Evolutionary conservation across 2,329 filamentous ascomycete genomes (phyloP).

Genomic region (Stemphylium beticola): DNA sequence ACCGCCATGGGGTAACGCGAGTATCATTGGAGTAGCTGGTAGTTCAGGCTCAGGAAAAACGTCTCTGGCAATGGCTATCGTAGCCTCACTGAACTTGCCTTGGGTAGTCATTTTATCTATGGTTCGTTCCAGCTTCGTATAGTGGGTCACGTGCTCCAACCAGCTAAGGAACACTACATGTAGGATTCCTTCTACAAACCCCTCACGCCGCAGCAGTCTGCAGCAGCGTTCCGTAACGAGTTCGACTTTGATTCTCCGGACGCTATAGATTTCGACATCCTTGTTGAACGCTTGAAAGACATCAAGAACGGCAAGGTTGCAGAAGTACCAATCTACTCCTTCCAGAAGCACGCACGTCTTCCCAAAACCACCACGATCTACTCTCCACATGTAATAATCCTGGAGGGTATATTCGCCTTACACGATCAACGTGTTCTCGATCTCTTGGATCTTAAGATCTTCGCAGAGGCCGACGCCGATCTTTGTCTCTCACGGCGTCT

Average conservation of each 20-base stretch:
- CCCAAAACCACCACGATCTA: conserved; percentile 86
- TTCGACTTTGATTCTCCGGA: conserved; percentile 96
- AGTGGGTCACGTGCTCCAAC: conserved; percentile 33
- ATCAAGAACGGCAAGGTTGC: conserved; percentile 89
- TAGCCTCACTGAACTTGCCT: conserved; percentile 85
- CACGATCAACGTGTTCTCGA: conserved; percentile 87
- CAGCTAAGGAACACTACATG: conserved; percentile 21
- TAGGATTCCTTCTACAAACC: conserved; percentile 98
- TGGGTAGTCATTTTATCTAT: conserved; percentile 99
- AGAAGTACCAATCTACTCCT: conserved; percentile 94
- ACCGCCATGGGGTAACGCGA: conserved; percentile 94
- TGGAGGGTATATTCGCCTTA: conserved; percentile 95
- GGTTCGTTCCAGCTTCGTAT: conserved; percentile 58
- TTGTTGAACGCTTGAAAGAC: conserved; percentile 79
- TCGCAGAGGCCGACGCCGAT: conserved; percentile 94
- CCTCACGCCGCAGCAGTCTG: conserved; percentile 77
- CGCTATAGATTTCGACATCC: conserved; percentile 90
- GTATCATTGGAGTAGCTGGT: conserved; percentile 94
- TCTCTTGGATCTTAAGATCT: conserved; percentile 92
- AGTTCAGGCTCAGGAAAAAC: conserved; percentile 97
- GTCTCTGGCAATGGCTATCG: conserved; percentile 88
- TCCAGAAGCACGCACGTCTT: conserved; percentile 84
- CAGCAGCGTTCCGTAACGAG: conserved; percentile 83
- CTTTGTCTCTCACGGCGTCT: conserved; percentile 77
- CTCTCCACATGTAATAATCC: conserved; percentile 91